Percentiles rank a stretch among this genome's conserved stretches.
These are phyloP conservation scores for Calvatia gigantea DNA, from an alignment of 768 basidiomycete genomes.

Conservation along the genomic window DNA sequence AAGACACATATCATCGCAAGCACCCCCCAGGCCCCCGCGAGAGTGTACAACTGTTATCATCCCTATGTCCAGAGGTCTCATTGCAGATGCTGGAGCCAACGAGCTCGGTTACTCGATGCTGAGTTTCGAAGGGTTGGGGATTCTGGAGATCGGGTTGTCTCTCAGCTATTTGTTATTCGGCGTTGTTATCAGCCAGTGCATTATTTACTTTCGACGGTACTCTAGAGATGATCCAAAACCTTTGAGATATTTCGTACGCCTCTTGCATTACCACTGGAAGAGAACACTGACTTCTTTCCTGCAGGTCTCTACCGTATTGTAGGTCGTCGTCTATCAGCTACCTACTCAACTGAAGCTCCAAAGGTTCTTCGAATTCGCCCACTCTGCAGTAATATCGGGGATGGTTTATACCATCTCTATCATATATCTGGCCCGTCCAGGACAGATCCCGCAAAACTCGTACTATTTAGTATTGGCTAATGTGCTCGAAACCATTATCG, in stretches of 20 bases:
- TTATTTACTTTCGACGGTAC: not conserved
- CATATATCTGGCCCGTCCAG: not conserved
- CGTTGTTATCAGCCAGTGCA: not conserved
- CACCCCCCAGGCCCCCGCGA: too few species aligned
- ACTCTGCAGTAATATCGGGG: not conserved
- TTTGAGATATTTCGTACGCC: not conserved
- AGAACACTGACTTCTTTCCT: not conserved
- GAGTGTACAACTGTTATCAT: not conserved
- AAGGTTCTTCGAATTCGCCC: not conserved
- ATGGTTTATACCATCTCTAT: constrained; percentile 2
- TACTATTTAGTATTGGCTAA: not conserved
- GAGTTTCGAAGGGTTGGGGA: constrained; percentile 1
- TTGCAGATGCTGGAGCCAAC: not conserved
- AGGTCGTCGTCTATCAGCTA: not conserved
- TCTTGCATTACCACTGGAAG: not conserved
- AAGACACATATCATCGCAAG: too few species aligned
- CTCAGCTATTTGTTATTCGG: constrained; percentile 5
- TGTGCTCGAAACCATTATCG: not conserved
- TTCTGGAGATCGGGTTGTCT: not conserved
- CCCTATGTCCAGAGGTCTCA: not conserved
- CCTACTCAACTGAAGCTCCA: not conserved
- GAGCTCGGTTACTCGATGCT: not conserved
- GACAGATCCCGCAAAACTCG: not conserved
- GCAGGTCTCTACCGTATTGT: not conserved
- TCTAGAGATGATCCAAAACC: not conserved